phyloP scores from a whole-genome alignment of 2,329 filamentous ascomycete genomes.

The Pestalotiopsis sp. region DNA sequence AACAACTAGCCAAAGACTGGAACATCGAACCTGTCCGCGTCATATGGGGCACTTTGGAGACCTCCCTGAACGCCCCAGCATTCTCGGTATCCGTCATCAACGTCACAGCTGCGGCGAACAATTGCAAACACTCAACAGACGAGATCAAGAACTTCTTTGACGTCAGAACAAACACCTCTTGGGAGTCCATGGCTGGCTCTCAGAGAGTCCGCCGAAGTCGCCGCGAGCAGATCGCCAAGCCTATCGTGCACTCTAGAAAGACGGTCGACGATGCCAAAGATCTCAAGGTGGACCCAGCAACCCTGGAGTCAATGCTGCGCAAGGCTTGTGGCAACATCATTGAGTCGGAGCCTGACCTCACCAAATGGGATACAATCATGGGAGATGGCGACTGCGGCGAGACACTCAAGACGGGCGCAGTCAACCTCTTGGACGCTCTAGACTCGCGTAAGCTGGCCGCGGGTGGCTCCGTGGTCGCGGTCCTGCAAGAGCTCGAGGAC shows the following conservation, averaged over 20 bases:
- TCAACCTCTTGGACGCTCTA: slow-evolving; percentile 48
- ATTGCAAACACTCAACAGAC: slow-evolving; percentile 46
- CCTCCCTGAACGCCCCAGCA: slow-evolving; percentile 71
- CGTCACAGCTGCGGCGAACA: slow-evolving; percentile 48
- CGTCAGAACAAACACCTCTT: slow-evolving; percentile 59
- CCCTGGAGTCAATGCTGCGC: slow-evolving; percentile 58
- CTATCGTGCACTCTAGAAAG: slow-evolving; percentile 36
- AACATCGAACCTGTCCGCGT: slow-evolving; percentile 55
- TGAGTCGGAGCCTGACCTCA: slow-evolving; percentile 63
- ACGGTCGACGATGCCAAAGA: slow-evolving; percentile 41
- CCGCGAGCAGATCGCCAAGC: slow-evolving; percentile 44
- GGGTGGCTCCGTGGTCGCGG: slow-evolving; percentile 47
- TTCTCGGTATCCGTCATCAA: slow-evolving; percentile 72
- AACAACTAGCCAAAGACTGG: slow-evolving; percentile 51
- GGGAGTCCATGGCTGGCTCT: slow-evolving; percentile 54
- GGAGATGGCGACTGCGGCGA: slow-evolving; percentile 70
- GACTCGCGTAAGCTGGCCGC: slow-evolving; percentile 38
- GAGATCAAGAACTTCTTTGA: slow-evolving; percentile 69
- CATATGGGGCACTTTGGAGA: slow-evolving; percentile 67
- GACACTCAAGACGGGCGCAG: slow-evolving; percentile 57
- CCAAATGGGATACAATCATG: slow-evolving; percentile 64
- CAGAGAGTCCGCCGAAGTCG: slow-evolving; percentile 41
- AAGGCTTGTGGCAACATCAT: slow-evolving; percentile 55
- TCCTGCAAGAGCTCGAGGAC: slow-evolving; percentile 53
- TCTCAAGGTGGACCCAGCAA: slow-evolving; percentile 51